Evolutionary conservation across 1,284 basidiomycete genomes (phyloP).

Genomic region (Naganishia cerealis): DNA sequence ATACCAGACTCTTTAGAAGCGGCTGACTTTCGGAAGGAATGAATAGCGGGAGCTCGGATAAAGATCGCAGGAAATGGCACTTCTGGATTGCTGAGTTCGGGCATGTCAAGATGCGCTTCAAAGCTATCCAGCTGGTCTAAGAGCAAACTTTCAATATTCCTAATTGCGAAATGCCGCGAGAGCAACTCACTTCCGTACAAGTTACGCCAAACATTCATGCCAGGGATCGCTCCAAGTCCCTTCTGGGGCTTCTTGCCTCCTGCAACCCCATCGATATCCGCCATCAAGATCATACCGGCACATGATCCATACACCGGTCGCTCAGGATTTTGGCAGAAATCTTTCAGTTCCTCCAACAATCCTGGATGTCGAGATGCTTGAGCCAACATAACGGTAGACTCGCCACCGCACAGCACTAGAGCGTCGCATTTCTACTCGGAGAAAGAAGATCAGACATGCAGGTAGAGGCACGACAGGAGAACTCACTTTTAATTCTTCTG

Average conservation of each 20-base stretch:
- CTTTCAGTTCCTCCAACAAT: slow-evolving; percentile 73
- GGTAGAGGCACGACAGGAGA: neutral
- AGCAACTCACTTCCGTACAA: slow-evolving; percentile 75
- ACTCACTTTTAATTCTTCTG: slow-evolving; percentile 65
- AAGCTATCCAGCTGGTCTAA: slow-evolving; percentile 72
- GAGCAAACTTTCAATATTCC: neutral
- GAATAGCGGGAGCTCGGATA: slow-evolving; percentile 76
- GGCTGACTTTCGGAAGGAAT: slow-evolving; percentile 37
- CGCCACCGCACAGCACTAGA: slow-evolving; percentile 86
- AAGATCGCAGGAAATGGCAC: slow-evolving; percentile 82
- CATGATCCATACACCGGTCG: slow-evolving; percentile 95
- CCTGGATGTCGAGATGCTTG: slow-evolving; percentile 76
- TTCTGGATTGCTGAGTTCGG: slow-evolving; percentile 64
- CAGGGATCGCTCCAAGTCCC: slow-evolving; percentile 72
- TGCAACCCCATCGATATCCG: slow-evolving; percentile 63
- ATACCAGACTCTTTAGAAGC: slow-evolving; percentile 53
- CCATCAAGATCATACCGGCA: slow-evolving; percentile 89
- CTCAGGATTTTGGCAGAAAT: slow-evolving; percentile 61
- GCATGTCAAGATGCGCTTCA: slow-evolving; percentile 71
- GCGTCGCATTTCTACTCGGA: slow-evolving; percentile 66
- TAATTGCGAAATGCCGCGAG: neutral
- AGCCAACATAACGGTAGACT: slow-evolving; percentile 86
- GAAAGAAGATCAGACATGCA: neutral
- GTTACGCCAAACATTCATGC: slow-evolving; percentile 79
- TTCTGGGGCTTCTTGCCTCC: slow-evolving; percentile 74